Evolutionary conservation across 352 stramenopile species (phyloP), one percentile per base, ranked within the genome.

Genomic region (Pythium dissotocum): DNA sequence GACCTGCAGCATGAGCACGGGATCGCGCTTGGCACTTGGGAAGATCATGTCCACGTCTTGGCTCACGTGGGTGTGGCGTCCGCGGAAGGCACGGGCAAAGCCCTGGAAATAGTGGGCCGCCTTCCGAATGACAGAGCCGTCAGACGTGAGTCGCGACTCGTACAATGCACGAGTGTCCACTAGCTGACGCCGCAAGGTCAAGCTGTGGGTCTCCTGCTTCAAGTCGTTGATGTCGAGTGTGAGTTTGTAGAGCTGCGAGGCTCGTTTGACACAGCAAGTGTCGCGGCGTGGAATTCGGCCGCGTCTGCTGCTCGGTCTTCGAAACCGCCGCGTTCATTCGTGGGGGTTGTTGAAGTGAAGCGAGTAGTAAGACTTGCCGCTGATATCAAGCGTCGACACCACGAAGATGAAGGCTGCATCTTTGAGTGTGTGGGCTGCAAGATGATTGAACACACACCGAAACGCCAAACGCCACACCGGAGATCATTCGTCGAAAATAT

Each of bases 191-290:
- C 33, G 54, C 18, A 65, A 4, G 5, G 35, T 6, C n/a, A 73
- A 49, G 18, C 61, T 44, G 4, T 49, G 24, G 16, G 69, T 26
- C 38, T 73, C 35, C 18, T 65, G 60, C 26, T 59, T 62, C 42
- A 73, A 49, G 38, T 68, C 38, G 60, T 73, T 54, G 9, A 69
- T 18, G 51, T 65, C 67, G 28, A 73, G 67, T 32, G 13, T 64
- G 10, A 73, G 67, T 48, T 69, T 69, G 67, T 69, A 69, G 4
- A 68, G 21, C 14, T 33, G 30, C 38, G 54, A 72, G 26, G 46
- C 32, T 26, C 57, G 40, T 14, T 18, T 26, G 2, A n/a, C 48
- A 7, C 46, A 9, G 33, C 33, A 51, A 26, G n/a, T n/a, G n/a
- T n/a, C n/a, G n/a, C n/a, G n/a, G n/a, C n/a, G n/a, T n/a, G n/a